Conservation (phyloP, 2,329 filamentous ascomycete genomes). For the Didymella pomorum region DNA sequence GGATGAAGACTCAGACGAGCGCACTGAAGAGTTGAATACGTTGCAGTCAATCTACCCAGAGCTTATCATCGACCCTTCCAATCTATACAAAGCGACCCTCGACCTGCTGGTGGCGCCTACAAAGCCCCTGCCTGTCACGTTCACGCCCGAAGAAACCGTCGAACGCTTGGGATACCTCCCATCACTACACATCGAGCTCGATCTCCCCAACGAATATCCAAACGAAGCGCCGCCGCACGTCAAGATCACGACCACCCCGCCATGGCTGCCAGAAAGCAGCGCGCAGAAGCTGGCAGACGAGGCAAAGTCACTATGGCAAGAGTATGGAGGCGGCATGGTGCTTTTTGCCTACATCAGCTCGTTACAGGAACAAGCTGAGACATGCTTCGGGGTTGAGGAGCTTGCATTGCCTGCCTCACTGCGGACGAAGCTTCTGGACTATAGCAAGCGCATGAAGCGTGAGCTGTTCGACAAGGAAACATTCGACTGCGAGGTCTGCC, state of each 20-base stretch:
- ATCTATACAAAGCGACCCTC: constrained; percentile 58
- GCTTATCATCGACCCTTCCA: constrained; percentile 58
- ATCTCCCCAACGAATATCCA: constrained; percentile 66
- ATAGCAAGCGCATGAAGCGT: constrained; percentile 76
- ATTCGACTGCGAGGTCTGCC: constrained; percentile 86
- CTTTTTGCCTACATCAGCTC: constrained; percentile 68
- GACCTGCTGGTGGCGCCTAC: constrained; percentile 64
- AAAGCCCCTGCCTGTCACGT: constrained; percentile 54
- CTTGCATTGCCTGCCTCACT: constrained; percentile 59
- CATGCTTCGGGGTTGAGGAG: constrained; percentile 60
- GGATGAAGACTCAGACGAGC: constrained; percentile 61
- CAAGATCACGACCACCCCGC: constrained; percentile 57
- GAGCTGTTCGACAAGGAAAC: constrained; percentile 82
- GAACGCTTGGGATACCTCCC: constrained; percentile 64
- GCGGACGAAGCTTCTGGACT: constrained; percentile 78
- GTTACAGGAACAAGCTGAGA: constrained; percentile 66
- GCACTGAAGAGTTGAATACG: constrained; percentile 66
- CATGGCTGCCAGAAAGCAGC: constrained; percentile 62
- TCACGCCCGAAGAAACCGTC: constrained; percentile 47
- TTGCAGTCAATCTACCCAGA: constrained; percentile 70
- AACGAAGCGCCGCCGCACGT: constrained; percentile 59
- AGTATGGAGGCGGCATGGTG: constrained; percentile 64
- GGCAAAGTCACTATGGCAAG: constrained; percentile 64
- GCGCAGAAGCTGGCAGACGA: constrained; percentile 57
- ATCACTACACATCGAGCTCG: constrained; percentile 61